Percentiles rank a stretch among this genome's conserved stretches.
These are phyloP conservation scores for Phytophthora fragariae DNA, from an alignment of 352 stramenopile genomes.

Conservation along the genomic window DNA sequence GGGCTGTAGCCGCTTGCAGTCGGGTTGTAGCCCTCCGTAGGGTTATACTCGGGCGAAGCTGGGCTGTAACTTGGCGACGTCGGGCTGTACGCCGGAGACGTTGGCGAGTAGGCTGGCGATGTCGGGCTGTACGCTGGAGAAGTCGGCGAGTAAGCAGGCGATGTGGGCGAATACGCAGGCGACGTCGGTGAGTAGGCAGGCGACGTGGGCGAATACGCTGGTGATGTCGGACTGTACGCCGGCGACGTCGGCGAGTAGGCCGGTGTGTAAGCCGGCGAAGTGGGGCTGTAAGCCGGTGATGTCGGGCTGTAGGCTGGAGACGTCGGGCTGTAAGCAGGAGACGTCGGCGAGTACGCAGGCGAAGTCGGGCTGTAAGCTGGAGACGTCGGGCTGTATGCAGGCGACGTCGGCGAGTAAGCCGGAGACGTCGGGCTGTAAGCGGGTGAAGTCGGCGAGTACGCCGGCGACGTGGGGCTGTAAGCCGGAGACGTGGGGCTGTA, in stretches of 20 bases:
- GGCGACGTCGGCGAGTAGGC: conserved; percentile 73
- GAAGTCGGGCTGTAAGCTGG: conserved; percentile 78
- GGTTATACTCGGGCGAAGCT: conserved; percentile 84
- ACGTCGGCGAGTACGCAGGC: conserved; percentile 75
- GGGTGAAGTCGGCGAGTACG: conserved; percentile 88
- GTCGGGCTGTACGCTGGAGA: conserved; percentile 77
- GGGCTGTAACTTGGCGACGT: conserved; percentile 82
- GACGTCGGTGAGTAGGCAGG: conserved; percentile 77
- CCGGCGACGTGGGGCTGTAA: conserved; percentile 76
- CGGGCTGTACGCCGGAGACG: conserved; percentile 76
- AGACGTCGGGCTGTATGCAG: conserved; percentile 69
- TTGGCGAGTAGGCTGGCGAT: conserved; percentile 80
- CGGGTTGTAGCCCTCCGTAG: conserved; percentile 82
- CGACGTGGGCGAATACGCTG: conserved; percentile 72
- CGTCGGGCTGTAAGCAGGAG: conserved; percentile 82
- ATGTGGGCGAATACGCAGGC: conserved; percentile 70
- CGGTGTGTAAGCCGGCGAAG: conserved; percentile 87
- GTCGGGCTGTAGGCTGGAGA: conserved; percentile 73
- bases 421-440: conserved; percentile 69
- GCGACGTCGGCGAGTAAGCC: conserved; percentile 78
- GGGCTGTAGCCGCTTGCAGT: conserved; percentile 79
- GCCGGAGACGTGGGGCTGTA: conserved; percentile 78
- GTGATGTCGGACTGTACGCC: conserved; percentile 71
- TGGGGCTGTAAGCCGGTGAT: conserved; percentile 84
- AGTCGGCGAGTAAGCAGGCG: conserved; percentile 71